These are phyloP conservation scores for Cyberlindnera subsufficiens DNA, from an alignment of 805 yeast genomes.

Conservation along the genomic window DNA sequence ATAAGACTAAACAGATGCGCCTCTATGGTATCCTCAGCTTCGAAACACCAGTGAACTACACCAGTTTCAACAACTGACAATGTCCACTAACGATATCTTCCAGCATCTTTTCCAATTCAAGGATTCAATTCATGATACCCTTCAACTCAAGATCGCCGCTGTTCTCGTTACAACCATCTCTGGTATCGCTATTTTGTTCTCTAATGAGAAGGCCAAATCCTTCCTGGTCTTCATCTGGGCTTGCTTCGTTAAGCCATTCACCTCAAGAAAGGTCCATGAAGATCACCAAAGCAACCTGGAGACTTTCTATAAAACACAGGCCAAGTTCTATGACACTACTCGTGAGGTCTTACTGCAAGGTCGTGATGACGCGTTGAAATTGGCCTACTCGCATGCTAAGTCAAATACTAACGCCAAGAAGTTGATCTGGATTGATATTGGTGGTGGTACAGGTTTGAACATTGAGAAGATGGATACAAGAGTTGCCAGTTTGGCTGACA, in stretches of 20 bases:
- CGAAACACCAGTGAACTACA: neutral
- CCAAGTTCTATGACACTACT: conserved; percentile 69
- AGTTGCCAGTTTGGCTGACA: conserved; percentile 26
- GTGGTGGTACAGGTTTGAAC: conserved; percentile 85
- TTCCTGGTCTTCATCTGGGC: conserved; percentile 27
- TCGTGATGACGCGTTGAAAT: conserved; percentile 53
- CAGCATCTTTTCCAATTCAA: conserved; percentile 2
- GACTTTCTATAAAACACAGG: conserved; percentile 69
- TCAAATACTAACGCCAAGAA: conserved; percentile 23
- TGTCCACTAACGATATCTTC: neutral
- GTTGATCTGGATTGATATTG: conserved; percentile 72
- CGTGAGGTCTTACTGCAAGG: conserved; percentile 65
- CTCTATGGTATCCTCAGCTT: neutral
- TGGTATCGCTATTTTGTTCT: conserved; percentile 6
- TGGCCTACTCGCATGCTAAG: conserved; percentile 53
- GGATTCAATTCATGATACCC: conserved; percentile 3
- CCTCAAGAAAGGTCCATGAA: conserved; percentile 21
- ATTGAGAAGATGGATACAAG: conserved; percentile 67
- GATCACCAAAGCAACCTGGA: conserved; percentile 38
- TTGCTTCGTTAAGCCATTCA: conserved; percentile 29
- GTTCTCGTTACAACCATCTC: conserved; percentile 6
- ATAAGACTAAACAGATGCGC: neutral
- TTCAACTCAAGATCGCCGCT: conserved; percentile 3
- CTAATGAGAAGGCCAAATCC: conserved; percentile 18
- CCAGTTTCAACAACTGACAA: conserved; percentile 4